phyloP scores from a whole-genome alignment of 2,329 filamentous ascomycete genomes.

The Elsinoe australis region DNA sequence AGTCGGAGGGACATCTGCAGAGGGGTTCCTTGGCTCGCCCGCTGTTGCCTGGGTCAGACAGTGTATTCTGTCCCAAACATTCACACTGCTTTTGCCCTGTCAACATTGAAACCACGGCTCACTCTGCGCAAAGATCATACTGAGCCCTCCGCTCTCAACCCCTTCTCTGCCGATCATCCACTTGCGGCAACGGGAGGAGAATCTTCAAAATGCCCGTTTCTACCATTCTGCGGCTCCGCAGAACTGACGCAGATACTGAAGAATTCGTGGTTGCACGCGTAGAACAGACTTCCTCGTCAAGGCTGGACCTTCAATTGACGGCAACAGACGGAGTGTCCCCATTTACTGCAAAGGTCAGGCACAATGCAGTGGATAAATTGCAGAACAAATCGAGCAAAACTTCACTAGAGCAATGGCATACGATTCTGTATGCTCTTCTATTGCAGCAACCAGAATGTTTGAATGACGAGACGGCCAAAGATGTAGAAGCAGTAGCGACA shows the following conservation, averaged over 20 bases:
- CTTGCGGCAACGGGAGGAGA: not conserved
- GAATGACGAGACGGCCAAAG: conserved; percentile 41
- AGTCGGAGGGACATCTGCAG: too few species aligned
- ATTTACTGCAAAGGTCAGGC: conserved; percentile 54
- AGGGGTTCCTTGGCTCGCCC: not conserved
- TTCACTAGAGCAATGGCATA: conserved; percentile 55
- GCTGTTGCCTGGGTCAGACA: conserved; percentile 9
- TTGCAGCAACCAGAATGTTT: conserved; percentile 34
- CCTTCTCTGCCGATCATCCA: not conserved
- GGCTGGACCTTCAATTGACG: conserved; percentile 58
- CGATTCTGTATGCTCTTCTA: conserved; percentile 52
- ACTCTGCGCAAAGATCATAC: conserved; percentile 6
- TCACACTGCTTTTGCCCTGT: not conserved
- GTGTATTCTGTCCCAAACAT: conserved; percentile 13
- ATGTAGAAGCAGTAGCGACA: conserved; percentile 53
- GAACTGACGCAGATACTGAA: conserved; percentile 35
- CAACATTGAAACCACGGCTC: conserved; percentile 17
- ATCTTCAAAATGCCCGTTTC: conserved; percentile 20
- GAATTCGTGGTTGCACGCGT: conserved; percentile 55
- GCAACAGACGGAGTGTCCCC: conserved; percentile 60
- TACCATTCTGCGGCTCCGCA: conserved; percentile 51
- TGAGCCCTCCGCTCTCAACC: conserved; percentile 2
- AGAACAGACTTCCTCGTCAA: conserved; percentile 41
- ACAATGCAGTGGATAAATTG: conserved; percentile 47
- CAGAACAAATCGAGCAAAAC: conserved; percentile 26